Evolutionary conservation across 106 monocot genomes (phyloP), one percentile per base, ranked within the genome.

Genomic region (Dendrobium chrysotoxum): DNA sequence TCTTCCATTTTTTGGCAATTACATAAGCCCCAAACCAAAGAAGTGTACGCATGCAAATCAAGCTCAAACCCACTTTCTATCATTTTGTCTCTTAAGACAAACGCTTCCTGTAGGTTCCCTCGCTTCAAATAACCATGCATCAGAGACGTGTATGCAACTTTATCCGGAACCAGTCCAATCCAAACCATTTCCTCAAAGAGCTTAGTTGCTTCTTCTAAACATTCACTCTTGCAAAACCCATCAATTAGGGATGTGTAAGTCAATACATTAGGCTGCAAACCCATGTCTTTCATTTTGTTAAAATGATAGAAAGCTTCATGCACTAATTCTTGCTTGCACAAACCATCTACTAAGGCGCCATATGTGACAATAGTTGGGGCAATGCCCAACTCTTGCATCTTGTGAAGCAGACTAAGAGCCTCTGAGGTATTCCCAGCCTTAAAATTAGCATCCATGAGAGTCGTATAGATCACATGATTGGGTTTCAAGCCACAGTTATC

Each of bases 271-370:
- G 91, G 93, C 16, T 89, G 85, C 80, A 96, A 58, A 68, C 93
- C 95, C 23, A 80, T 75, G 25, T 87, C 83, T 77, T 76, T 90
- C 87, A 95, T 91, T 83, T 82, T 89, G 30, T 89, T 76, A 77
- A 95, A 95, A 84, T 95, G 89, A 64, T 80, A 81, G 17, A 35
- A 85, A 71, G 95, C 92, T 85, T 95, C 95, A 80, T 9, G n/a
- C 67, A 95, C 39, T 16, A 89, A 93, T 26, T 91, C 92, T 83
- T 83, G 75, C 85, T 95, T 95, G 77, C 95, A 93, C 64, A 95
- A 83, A n/a, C 95, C 95, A 85, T 95, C 95, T 83, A 95, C 72
- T 78, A 95, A 82, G 76, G 93, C 76, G 83, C 93, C 89, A 77
- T 91, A 96, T 38, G 95, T 93, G 75, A 96, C 81, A 44, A 89